Evolutionary conservation across 805 yeast genomes (phyloP), one percentile per base, ranked within the genome.

Genomic region (Candida manassasensis): DNA sequence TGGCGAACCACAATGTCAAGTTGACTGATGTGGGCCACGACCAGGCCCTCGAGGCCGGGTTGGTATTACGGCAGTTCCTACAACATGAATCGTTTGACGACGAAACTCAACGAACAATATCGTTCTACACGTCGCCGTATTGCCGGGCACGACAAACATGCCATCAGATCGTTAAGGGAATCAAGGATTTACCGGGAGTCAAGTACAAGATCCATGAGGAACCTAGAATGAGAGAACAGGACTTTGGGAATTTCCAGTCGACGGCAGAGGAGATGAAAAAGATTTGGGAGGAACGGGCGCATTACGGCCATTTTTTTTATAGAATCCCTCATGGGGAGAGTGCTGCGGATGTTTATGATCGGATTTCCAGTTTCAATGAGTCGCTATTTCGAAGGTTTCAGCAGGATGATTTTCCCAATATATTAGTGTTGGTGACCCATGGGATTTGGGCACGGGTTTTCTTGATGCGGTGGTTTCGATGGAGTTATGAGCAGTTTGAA

Each of bases 391-490:
- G 97, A 32, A 93, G 84, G 54, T 88, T 89, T 51, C 75, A 75
- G 40, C 55, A 66, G 30, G 79, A 73, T 12, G 70, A 75, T 47
- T 84, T 85, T 52, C 88, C 96, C n/a, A 75, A 77, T 40, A 82
- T 88, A 13, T 69, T 87, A 26, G 87, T 89, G 2, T 61, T 89
- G 27, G 96, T 89, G 27, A 84, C 95, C 4, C 97, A 89, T 55
- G 97, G 97, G 7, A 85, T 89, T 11, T 87, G 95, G 90, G 84
- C 94, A 3, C 67, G 97, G 27, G 97, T 89, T 6, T 89, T 89
- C 49, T 58, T 89, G 28, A 87, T 88, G 88, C 84, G 88, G 50
- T 89, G 96, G 96, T 89, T 79, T 55, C 67, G 95, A 39, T 89
- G 97, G 96, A 73, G 83, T 2, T 90, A 83, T 52, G 96, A 88